Conservation (phyloP, 208 protist genomes). For the Crithidia sp. region DNA sequence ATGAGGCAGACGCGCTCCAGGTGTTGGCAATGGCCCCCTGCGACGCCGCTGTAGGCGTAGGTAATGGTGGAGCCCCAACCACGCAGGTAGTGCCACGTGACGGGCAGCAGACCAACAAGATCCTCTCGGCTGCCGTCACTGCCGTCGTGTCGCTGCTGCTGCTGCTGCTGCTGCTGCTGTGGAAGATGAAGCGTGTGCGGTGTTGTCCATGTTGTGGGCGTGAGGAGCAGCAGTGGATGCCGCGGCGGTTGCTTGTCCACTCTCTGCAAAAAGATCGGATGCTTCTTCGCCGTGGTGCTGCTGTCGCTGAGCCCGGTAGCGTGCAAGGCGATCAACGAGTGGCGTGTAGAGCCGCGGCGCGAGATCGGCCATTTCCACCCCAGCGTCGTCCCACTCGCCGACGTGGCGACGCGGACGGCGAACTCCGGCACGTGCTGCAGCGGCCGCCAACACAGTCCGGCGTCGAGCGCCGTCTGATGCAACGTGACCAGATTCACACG, state of each 20-base stretch:
- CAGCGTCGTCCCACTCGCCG: conserved; percentile 46
- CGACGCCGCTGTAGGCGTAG: conserved; percentile 9
- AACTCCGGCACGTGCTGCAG: conserved; percentile 35
- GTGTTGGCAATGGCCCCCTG: conserved; percentile 12
- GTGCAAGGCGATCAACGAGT: conserved; percentile 11
- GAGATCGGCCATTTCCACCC: conserved; percentile 64
- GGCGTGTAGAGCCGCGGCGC: conserved; percentile 35
- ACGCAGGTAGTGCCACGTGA: conserved; percentile 37
- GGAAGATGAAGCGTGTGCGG: not conserved
- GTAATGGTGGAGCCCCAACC: conserved; percentile 23
- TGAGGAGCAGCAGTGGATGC: too few relatives aligned
- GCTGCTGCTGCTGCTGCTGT: not conserved
- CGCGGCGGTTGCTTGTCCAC: too few relatives aligned
- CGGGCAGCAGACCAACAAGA: conserved; percentile 25
- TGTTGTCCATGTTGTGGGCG: too few relatives aligned
- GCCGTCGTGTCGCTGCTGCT: not conserved
- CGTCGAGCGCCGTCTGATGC: conserved; percentile 72
- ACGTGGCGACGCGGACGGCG: conserved; percentile 45
- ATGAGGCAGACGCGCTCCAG: not conserved
- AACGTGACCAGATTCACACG: conserved; percentile 79
- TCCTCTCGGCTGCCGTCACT: conserved; percentile 5
- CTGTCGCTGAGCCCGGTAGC: not conserved
- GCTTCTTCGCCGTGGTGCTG: too few relatives aligned
- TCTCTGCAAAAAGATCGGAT: too few relatives aligned
- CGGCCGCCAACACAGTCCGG: conserved; percentile 60